Base-by-base conservation (phyloP, 805 yeast genomes). In the Teunomyces kruisii region DNA sequence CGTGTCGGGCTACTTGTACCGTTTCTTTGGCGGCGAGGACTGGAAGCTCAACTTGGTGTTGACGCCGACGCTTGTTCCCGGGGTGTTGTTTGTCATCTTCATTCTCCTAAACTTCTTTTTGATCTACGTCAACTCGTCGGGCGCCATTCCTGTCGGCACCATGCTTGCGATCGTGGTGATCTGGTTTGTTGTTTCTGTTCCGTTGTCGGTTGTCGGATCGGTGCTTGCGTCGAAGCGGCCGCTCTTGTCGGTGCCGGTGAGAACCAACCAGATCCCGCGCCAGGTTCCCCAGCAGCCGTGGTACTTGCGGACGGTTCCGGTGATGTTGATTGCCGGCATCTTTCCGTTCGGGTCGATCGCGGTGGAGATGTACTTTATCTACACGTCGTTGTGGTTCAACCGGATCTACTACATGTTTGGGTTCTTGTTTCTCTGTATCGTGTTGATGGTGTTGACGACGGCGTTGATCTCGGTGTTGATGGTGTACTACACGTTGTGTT, bases 381-480 rank as follows among this genome's bases (percentile, higher is more conserved):
- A 88, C 72, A 79, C 88, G 42, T 88, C 96, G 27, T 69, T 94
- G 53, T 92, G 99, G 99, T 88, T 87, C 68, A 90, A 88, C 76
- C 80, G 88, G 64, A 84, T 91, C 52, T 94, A 81, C 75, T 94
- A 91, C 76, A 92, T 94, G 98, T 94, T 94, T 75, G 99, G 98
- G 9, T 94, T 92, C 76, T 72, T 92, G 54, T 88, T 91, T 66
- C 83, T 91, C 70, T 90, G 97, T 57, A 83, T 88, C 62, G 51
- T 84, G n/a, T 74, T 91, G 60, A 86, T 89, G 88, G 72, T 88
- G 9, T 57, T 86, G 55, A 90, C 97, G 4, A 85, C 96, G 10
- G 75, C 86, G 10, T 74, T 91, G 48, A 89, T 90, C 26, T 84
- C 97, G 0, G 72, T 90, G 16, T 73, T 92, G 58, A 78, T 89